Evolutionary conservation across 2,329 filamentous ascomycete species (phyloP), one percentile per base, ranked within the genome.

Genomic region (Beauveria caledonica): DNA sequence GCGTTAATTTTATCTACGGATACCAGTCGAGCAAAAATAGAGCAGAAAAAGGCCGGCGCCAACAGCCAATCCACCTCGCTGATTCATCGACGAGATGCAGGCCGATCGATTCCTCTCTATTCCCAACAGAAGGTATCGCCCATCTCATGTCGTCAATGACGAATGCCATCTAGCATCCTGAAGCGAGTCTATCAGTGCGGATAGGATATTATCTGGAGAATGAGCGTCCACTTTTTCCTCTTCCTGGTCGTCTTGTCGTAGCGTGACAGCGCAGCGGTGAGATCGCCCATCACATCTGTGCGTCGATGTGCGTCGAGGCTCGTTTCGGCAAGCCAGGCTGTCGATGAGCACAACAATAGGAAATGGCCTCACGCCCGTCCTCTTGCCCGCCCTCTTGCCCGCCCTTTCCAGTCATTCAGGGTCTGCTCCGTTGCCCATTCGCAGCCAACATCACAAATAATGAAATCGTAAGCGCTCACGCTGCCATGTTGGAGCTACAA

Each of bases 131-230:
- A 33, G 10, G 29, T 11, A 11, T 33, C 11, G 29, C 4, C 29
- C 29, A 33, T 33, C 29, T 33, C 29, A 33, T 33, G 11, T 48
- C 21, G 10, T 40, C 53, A 25, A 55, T 46, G 53, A 46, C 27
- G 53, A 45, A 46, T 5, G 21, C 5, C 11, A 27, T 15, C 23
- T 27, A n/a, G n/a, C n/a, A 48, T 46, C 15, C 27, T 33, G 29
- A 48, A 27, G 27, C 42, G 19, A 39, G 27, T n/a, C 53, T 36
- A 29, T n/a, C 8, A 33, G 29, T 33, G 8, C 19, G 21, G 27
- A 51, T 36, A 23, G 33, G 33, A 17, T 55, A 55, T 56, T 56
- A 23, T 48, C 53, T 56, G 44, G 42, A 48, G 53, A 46, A 55
- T 5, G 9, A 33, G 44, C 21, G 27, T 56, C 44, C 53, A 56